Evolutionary conservation across 2,329 filamentous ascomycete genomes (phyloP).

Genomic region (Calonectria pseudoturangicola): DNA sequence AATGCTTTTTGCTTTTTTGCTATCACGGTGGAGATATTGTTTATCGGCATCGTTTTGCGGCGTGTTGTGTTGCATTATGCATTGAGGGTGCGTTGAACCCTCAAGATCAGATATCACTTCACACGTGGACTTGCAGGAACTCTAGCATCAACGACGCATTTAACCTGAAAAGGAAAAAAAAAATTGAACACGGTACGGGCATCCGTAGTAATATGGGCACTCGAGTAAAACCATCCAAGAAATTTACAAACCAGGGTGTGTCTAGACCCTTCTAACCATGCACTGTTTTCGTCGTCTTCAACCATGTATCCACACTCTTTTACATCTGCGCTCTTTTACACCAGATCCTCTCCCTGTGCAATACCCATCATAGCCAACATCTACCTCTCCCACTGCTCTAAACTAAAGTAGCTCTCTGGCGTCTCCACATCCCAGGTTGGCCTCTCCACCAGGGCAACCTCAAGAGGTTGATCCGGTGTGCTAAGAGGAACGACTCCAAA

Average conservation of each 20-base stretch:
- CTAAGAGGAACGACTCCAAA: conserved; percentile 78
- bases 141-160: conserved; percentile 18
- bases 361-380: conserved; percentile 31
- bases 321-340: conserved; percentile 9
- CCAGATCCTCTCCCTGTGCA: neutral
- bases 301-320: conserved; percentile 16
- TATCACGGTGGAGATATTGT: neutral
- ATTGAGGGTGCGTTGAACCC: neutral
- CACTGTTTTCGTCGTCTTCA: conserved; percentile 31
- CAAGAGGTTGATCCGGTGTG: conserved; percentile 69
- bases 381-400: conserved; percentile 70
- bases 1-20: too few relatives aligned
- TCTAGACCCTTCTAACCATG: conserved; percentile 37
- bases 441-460: conserved; percentile 92
- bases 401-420: conserved; percentile 80
- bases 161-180: conserved; percentile 19
- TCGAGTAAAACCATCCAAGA: conserved; percentile 41
- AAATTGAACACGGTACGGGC: conserved; percentile 15
- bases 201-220: conserved; percentile 30
- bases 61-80: conserved; percentile 6
- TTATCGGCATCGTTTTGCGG: neutral
- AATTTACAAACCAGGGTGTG: conserved; percentile 36
- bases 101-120: conserved; percentile 17
- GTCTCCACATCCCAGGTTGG: conserved; percentile 89
- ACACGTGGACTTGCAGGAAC: conserved; percentile 19